Evolutionary conservation across 805 yeast genomes (phyloP), one percentile per base, ranked within the genome.

Genomic region (Monosporozyma yasuniensis): DNA sequence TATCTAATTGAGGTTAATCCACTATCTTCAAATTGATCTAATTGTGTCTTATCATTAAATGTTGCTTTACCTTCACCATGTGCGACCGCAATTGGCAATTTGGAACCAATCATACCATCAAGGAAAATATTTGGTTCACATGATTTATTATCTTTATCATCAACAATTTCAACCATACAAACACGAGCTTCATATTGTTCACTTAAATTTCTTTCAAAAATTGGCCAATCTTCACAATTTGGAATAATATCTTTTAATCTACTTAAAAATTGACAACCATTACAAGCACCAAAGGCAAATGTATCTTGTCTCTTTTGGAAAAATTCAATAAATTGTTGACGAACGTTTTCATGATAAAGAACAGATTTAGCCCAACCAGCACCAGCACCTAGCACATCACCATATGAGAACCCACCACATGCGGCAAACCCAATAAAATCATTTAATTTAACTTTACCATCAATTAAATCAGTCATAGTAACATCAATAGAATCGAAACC

Each of bases 291-390:
- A 60, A 93, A 81, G 3, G 98, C 95, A 73, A 93, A 93, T 0
- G 99, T 93, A 66, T 93, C 95, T 18, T 74, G 73, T 70, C 99
- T 83, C 49, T 80, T 85, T 61, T 82, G 81, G 80, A 93, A 93
- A 69, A 93, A 93, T 46, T 71, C 76, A 56, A 72, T 69, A 67
- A 93, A 93, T 71, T 87, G 90, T 25, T 74, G 61, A 64, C 93
- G 81, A 35, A 91, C 85, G 49, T 71, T 73, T 35, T 80, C 87
- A 64, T 91, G 84, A 77, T 83, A 89, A 56, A 93, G 72, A 9
- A 93, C 96, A 16, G 97, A 87, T 64, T 88, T 89, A 51, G 99
- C 99, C 99, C 99, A 93, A 51, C 99, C 99, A 48, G 91, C 85
- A 65, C 96, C 99, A 34, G 99, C 99, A 58, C 99, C 99, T 52